These are phyloP conservation scores for Circinella minor DNA, from an alignment of 371 early-diverging fungal genomes.

Conservation along the genomic window DNA sequence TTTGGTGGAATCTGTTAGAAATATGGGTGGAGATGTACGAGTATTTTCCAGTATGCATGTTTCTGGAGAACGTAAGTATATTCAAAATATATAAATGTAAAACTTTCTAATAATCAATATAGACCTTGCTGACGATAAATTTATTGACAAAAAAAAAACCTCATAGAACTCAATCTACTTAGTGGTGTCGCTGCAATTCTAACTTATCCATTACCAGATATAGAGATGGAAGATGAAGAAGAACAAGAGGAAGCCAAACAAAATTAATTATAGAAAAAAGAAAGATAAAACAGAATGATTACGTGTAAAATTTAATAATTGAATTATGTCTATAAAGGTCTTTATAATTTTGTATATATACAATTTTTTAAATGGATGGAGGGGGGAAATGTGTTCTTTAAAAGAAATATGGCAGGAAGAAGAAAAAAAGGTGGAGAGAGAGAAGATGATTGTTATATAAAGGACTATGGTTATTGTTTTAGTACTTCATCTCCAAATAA, in stretches of 20 bases:
- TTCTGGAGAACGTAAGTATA: constrained; percentile 88
- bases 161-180: constrained; percentile 82
- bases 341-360: constrained; percentile 13
- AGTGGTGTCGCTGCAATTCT: constrained; percentile 96
- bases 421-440: not conserved
- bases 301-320: constrained; percentile 2
- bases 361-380: constrained; percentile 7
- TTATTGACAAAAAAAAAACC: too few relatives aligned
- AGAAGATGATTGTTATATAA: not conserved
- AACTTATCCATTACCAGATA: constrained; percentile 77
- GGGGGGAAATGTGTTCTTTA: not conserved
- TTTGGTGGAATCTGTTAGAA: constrained; percentile 84
- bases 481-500: constrained; percentile 48
- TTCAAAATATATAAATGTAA: not conserved
- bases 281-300: not conserved
- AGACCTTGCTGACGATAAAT: not conserved
- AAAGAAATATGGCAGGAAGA: not conserved
- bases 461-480: constrained; percentile 11
- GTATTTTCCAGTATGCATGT: constrained; percentile 93
- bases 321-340: constrained; percentile 1
- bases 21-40: constrained; percentile 79
- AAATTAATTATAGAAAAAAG: constrained; percentile 11
- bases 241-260: constrained; percentile 28
- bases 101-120: too few relatives aligned
- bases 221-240: constrained; percentile 65